phyloP scores from a whole-genome alignment of 306 rosid genomes.

The Malus sylvestris region DNA sequence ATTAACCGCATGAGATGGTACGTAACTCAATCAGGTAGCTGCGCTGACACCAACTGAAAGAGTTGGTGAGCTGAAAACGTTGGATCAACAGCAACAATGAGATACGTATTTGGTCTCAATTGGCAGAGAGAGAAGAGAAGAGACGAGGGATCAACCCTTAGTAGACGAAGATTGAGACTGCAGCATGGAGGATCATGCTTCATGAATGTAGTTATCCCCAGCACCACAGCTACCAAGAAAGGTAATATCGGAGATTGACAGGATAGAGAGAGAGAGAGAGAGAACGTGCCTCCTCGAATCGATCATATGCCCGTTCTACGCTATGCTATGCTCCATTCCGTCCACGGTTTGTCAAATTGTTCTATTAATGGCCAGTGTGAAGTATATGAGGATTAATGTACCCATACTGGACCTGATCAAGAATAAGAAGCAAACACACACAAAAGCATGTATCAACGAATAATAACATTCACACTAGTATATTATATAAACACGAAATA shows the following conservation, averaged over 20 bases:
- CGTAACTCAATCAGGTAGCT: not conserved
- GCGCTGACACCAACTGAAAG: not conserved
- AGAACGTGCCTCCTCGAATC: not conserved
- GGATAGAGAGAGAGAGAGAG: not conserved
- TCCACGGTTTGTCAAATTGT: not conserved
- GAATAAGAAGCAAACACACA: not conserved
- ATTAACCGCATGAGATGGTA: not conserved
- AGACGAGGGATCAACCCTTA: not conserved
- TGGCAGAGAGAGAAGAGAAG: not conserved
- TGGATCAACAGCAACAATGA: not conserved
- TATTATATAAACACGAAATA: too few species aligned
- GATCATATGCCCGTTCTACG: not conserved
- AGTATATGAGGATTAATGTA: conserved; percentile 19
- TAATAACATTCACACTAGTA: not conserved
- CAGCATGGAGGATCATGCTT: not conserved
- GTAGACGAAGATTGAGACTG: not conserved
- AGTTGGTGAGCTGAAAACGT: conserved; percentile 1
- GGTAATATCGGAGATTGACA: not conserved
- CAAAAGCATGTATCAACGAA: not conserved
- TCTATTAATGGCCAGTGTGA: conserved; percentile 20
- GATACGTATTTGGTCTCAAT: not conserved
- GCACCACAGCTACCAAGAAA: conserved; percentile 14
- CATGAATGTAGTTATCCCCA: conserved; percentile 2
- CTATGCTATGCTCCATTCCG: not conserved
- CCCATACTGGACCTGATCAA: conserved; percentile 21